These are phyloP conservation scores for Marsdenia floribunda DNA, from an alignment of 257 asterid genomes.

Conservation along the genomic window DNA sequence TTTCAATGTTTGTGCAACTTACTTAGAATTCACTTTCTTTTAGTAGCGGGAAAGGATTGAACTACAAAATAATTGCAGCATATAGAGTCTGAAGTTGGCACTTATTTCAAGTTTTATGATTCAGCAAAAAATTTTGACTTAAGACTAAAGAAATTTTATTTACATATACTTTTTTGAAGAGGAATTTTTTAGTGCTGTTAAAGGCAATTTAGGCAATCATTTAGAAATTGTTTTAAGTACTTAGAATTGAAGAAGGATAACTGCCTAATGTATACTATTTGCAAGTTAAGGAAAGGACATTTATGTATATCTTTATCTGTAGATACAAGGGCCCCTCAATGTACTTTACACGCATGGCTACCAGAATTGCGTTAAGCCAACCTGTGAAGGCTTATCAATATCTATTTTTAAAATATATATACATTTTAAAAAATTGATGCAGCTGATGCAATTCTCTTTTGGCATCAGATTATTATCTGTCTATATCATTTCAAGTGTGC, in stretches of 20 bases:
- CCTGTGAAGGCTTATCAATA: not conserved
- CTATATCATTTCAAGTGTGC: not conserved
- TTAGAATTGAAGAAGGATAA: not conserved
- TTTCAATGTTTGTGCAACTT: too few species aligned
- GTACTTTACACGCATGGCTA: not conserved
- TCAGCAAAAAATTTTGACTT: not conserved
- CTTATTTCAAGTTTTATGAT: not conserved
- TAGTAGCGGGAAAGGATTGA: too few species aligned
- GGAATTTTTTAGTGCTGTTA: too few species aligned
- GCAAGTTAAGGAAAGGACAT: not conserved
- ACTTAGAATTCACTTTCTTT: too few species aligned
- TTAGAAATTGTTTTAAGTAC: not conserved
- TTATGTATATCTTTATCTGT: not conserved
- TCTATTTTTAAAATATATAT: not conserved
- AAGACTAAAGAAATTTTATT: not conserved
- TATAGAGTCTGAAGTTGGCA: not conserved
- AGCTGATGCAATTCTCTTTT: not conserved
- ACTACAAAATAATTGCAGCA: too few species aligned
- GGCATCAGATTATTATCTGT: not conserved
- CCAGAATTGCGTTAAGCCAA: not conserved
- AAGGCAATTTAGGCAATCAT: not conserved
- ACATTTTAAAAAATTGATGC: not conserved
- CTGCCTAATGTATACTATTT: not conserved
- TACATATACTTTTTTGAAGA: not conserved
- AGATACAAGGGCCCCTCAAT: not conserved